phyloP scores from a whole-genome alignment of 345 rosid genomes.

The Anastatica hierochuntica region DNA sequence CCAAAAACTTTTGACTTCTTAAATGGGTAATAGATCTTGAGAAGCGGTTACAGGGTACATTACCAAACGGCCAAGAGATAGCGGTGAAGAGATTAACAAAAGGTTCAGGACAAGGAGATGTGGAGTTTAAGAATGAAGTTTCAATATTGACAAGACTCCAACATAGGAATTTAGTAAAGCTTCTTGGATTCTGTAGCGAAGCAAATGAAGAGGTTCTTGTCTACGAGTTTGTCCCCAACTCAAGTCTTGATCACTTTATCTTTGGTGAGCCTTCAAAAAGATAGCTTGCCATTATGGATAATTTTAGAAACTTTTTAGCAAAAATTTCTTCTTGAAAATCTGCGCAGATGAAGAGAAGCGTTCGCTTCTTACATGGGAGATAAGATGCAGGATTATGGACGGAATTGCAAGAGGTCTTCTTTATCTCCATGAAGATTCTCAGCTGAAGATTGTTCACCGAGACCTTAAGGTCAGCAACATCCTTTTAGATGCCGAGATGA shows the following conservation, averaged over 20 bases:
- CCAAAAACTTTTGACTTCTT: too few species aligned
- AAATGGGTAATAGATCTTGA: too few species aligned
- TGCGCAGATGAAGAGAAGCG: conserved; percentile 15
- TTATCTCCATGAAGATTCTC: conserved; percentile 29
- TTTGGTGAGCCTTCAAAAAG: conserved; percentile 26
- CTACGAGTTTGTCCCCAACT: conserved; percentile 38
- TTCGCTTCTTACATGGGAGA: too few species aligned
- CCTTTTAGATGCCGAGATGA: too few species aligned
- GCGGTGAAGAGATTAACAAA: too few species aligned
- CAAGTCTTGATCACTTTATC: too few species aligned
- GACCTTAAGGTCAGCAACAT: too few species aligned
- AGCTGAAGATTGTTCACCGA: conserved; percentile 13
- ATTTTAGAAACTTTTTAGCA: too few species aligned
- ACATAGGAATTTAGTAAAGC: conserved; percentile 38
- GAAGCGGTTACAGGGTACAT: conserved; percentile 28
- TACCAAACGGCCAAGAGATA: conserved; percentile 26
- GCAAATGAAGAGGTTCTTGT: conserved; percentile 29
- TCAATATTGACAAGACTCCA: conserved; percentile 41
- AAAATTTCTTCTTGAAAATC: not conserved
- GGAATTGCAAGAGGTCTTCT: conserved; percentile 24
- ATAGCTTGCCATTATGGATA: too few species aligned
- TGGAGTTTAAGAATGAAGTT: conserved; percentile 44
- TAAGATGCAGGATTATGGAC: conserved; percentile 14
- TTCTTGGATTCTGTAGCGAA: conserved; percentile 35
- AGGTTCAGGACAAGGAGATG: conserved; percentile 34